phyloP scores from a whole-genome alignment of 768 basidiomycete species.

The Coprinopsis sp. region DNA sequence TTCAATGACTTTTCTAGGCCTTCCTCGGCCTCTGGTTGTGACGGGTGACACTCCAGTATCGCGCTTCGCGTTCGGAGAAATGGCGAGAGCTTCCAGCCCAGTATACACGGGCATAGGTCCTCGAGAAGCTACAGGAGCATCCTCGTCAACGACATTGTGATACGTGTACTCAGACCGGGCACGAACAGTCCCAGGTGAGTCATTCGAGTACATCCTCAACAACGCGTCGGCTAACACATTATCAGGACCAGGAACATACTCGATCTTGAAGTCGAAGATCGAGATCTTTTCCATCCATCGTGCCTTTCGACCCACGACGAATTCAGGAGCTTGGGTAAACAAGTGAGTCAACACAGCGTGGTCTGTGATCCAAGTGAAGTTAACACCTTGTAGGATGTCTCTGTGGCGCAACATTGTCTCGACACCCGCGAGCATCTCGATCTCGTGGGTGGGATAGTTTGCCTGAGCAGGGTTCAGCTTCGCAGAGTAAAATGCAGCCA shows the following conservation, averaged over 20 bases:
- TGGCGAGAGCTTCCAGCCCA: conserved; percentile 4
- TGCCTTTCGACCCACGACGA: conserved; percentile 31
- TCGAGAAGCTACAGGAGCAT: background rate
- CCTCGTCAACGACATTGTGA: conserved; percentile 15
- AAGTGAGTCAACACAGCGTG: conserved; percentile 25
- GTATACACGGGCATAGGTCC: conserved; percentile 11
- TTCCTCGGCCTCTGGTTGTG: no score
- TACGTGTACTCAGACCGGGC: conserved; percentile 16
- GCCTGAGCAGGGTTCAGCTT: conserved; percentile 33
- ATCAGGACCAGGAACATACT: conserved; percentile 20
- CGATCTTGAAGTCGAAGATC: conserved; percentile 17
- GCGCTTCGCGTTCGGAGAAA: background rate
- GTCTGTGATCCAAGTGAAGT: conserved; percentile 27
- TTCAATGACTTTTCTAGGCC: no score
- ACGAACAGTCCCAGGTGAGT: conserved; percentile 14
- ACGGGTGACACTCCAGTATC: background rate
- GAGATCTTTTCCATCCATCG: conserved; percentile 32
- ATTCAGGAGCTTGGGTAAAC: conserved; percentile 23
- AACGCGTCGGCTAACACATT: conserved; percentile 31
- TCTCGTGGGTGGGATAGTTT: conserved; percentile 37
- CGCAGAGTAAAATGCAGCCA: conserved; percentile 31
- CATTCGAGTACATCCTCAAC: conserved; percentile 21
- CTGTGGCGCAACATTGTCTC: conserved; percentile 27
- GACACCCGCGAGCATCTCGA: conserved; percentile 32
- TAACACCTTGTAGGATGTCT: conserved; percentile 25